Conservation (phyloP, 805 yeast genomes). For the Yamadazyma nakazawae region DNA sequence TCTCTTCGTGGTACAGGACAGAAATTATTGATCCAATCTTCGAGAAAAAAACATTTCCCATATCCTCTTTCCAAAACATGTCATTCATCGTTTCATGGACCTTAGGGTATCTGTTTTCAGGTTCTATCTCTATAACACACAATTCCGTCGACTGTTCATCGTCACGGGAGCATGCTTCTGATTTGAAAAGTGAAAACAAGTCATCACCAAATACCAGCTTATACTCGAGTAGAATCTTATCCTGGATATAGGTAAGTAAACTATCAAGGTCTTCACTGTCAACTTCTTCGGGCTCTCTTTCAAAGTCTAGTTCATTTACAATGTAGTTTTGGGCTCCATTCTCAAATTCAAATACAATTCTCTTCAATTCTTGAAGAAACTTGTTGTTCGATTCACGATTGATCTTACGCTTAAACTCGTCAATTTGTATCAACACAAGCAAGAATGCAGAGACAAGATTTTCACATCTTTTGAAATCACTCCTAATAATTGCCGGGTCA, state of each 20-base stretch:
- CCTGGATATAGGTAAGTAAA: not conserved
- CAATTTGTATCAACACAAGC: constrained; percentile 9
- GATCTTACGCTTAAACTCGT: constrained; percentile 9
- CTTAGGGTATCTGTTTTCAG: constrained; percentile 22
- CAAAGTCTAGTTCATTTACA: constrained; percentile 6
- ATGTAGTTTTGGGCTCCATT: constrained; percentile 6
- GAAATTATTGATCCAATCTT: constrained; percentile 31
- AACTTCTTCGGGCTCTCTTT: not conserved
- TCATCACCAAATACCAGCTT: constrained; percentile 2
- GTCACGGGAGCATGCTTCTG: constrained; percentile 28
- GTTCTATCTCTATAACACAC: constrained; percentile 31
- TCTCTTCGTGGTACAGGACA: constrained; percentile 27
- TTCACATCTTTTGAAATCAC: not conserved
- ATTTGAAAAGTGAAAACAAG: constrained; percentile 19
- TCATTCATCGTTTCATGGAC: constrained; percentile 33
- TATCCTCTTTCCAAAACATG: constrained; percentile 34
- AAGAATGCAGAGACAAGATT: constrained; percentile 3
- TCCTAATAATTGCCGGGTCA: constrained; percentile 7
- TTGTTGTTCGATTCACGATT: not conserved
- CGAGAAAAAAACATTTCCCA: constrained; percentile 28
- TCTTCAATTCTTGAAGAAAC: constrained; percentile 3
- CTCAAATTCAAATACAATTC: constrained; percentile 1
- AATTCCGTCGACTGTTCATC: constrained; percentile 15
- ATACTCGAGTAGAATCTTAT: constrained; percentile 10
- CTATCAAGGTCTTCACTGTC: not conserved